These are phyloP conservation scores for Glycine soja DNA, from an alignment of 306 rosid genomes.

Conservation along the genomic window DNA sequence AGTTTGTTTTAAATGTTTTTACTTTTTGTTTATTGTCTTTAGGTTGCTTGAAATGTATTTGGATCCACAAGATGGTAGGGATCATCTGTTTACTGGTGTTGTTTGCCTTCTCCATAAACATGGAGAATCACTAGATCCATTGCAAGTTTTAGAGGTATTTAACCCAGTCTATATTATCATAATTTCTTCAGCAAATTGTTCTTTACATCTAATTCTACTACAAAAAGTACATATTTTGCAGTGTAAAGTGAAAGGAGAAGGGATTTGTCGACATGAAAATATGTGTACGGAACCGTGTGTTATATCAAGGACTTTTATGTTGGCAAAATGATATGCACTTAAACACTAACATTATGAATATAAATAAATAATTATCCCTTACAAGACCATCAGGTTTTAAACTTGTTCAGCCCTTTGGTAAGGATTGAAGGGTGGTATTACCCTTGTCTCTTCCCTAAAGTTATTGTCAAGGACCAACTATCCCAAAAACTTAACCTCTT, in stretches of 20 bases:
- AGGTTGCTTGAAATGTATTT: slow-evolving; percentile 99
- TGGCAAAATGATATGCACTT: background rate
- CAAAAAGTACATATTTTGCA: slow-evolving; percentile 28
- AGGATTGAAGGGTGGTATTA: background rate
- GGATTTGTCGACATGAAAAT: background rate
- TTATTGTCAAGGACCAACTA: slow-evolving; percentile 14
- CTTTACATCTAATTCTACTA: background rate
- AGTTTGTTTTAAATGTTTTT: slow-evolving; percentile 31
- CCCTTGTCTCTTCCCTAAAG: background rate
- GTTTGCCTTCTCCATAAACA: slow-evolving; percentile 98
- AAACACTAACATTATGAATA: background rate
- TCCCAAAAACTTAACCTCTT: background rate
- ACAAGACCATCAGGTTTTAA: background rate
- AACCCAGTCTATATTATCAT: slow-evolving; percentile 29
- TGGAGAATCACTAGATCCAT: slow-evolving; percentile 94
- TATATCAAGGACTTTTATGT: background rate
- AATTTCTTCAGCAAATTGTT: slow-evolving; percentile 17
- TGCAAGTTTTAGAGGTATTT: slow-evolving; percentile 92
- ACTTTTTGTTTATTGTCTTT: slow-evolving; percentile 43
- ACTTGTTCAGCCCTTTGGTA: background rate
- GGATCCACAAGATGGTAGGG: slow-evolving; percentile 97
- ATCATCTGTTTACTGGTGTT: slow-evolving; percentile 97
- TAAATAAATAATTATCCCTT: background rate
- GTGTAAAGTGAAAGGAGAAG: background rate
- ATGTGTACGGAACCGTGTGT: background rate